These are phyloP conservation scores for Botrytis fabae DNA, from an alignment of 2,329 filamentous ascomycete species.

Conservation along the genomic window DNA sequence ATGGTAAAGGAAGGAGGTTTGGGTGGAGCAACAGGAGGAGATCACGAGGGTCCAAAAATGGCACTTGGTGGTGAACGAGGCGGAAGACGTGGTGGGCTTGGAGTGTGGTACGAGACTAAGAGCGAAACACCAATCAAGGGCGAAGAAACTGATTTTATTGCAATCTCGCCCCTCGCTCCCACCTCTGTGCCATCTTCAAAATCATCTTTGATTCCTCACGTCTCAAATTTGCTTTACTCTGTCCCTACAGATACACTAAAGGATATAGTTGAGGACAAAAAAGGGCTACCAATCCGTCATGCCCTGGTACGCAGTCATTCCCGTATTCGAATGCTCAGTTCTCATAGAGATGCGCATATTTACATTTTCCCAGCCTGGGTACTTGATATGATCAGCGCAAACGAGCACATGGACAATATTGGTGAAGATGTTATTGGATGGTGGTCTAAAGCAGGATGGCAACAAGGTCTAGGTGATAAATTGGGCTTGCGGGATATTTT, in stretches of 20 bases:
- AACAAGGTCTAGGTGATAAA: constrained; percentile 75
- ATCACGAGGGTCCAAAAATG: constrained; percentile 47
- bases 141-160: constrained; percentile 91
- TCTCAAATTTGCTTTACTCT: constrained; percentile 80
- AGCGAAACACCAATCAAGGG: constrained; percentile 75
- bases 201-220: constrained; percentile 63
- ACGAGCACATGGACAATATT: constrained; percentile 82
- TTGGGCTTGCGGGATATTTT: constrained; percentile 70
- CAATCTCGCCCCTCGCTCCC: constrained; percentile 66
- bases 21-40: constrained; percentile 57
- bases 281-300: constrained; percentile 72
- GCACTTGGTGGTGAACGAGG: constrained; percentile 55
- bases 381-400: constrained; percentile 75
- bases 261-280: constrained; percentile 75
- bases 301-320: constrained; percentile 73
- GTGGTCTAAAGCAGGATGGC: constrained; percentile 96
- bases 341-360: constrained; percentile 86
- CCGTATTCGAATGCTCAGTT: constrained; percentile 75
- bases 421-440: constrained; percentile 90
- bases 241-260: constrained; percentile 88
- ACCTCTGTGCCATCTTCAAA: constrained; percentile 59
- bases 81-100: constrained; percentile 73
- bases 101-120: constrained; percentile 90
- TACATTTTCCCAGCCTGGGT: constrained; percentile 95
- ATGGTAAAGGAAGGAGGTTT: constrained; percentile 79